Evolutionary conservation across 148 eudicot genomes (phyloP).

Genomic region (Polygonum maritimum): DNA sequence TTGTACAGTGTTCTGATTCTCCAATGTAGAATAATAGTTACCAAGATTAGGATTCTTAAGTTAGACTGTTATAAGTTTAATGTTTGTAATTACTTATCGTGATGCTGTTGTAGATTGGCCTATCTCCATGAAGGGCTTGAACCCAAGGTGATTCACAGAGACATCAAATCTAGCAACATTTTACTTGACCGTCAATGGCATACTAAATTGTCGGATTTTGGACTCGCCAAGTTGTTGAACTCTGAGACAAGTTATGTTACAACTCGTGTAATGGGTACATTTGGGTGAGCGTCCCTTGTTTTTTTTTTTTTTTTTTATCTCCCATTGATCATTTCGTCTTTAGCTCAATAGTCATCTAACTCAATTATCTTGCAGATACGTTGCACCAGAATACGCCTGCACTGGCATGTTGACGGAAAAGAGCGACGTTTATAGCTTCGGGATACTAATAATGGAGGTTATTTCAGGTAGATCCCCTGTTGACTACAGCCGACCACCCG

Average conservation of each 20-base stretch:
- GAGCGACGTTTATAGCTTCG: slow-evolving; percentile 8
- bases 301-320: not conserved
- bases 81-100: not conserved
- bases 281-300: not conserved
- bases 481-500: slow-evolving; percentile 6
- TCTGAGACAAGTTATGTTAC: not conserved
- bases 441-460: slow-evolving; percentile 8
- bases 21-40: too few species aligned
- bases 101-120: not conserved
- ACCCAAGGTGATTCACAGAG: slow-evolving; percentile 10
- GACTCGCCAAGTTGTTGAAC: not conserved
- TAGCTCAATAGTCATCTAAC: not conserved
- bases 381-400: slow-evolving; percentile 6
- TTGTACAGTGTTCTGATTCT: too few species aligned
- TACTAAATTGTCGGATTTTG: slow-evolving; percentile 7
- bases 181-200: slow-evolving; percentile 8
- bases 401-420: slow-evolving; percentile 9
- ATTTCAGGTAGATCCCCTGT: slow-evolving; percentile 8
- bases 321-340: not conserved
- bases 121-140: slow-evolving; percentile 10
- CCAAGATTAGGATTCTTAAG: too few species aligned
- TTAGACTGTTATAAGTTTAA: not conserved
- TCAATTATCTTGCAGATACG: not conserved
- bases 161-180: slow-evolving; percentile 11
- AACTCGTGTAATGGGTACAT: slow-evolving; percentile 12